A percentile compares a stretch with the other conserved stretches of the same genome.
These are phyloP conservation scores for Acacia pycnantha DNA, from an alignment of 331 rosid genomes.

Conservation along the genomic window DNA sequence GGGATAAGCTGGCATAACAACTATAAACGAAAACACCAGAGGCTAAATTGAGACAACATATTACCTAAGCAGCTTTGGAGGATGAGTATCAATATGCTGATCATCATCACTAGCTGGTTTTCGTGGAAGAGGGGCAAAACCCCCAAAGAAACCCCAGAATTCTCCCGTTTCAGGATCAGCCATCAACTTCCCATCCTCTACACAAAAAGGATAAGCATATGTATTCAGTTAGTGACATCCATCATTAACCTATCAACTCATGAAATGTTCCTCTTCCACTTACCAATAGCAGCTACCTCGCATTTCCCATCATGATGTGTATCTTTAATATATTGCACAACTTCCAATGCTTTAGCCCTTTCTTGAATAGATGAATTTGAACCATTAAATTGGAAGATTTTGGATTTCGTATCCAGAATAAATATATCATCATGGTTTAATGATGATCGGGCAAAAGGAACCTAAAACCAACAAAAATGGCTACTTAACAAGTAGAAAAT, in stretches of 20 bases:
- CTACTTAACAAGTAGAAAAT: slow-evolving; percentile 27
- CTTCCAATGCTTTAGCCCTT: slow-evolving; percentile 99
- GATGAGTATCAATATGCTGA: slow-evolving; percentile 53
- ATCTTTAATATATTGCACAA: slow-evolving; percentile 90
- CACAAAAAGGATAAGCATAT: slow-evolving; percentile 33
- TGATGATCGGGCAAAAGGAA: slow-evolving; percentile 87
- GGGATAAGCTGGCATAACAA: slow-evolving; percentile 8
- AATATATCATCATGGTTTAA: slow-evolving; percentile 96
- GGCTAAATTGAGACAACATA: slow-evolving; percentile 26
- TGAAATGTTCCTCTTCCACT: slow-evolving; percentile 44
- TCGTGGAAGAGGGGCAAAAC: slow-evolving; percentile 98
- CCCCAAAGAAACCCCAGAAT: slow-evolving; percentile 98
- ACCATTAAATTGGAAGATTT: slow-evolving; percentile 96
- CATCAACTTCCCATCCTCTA: slow-evolving; percentile 99
- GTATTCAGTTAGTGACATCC: slow-evolving; percentile 32
- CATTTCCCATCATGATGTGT: slow-evolving; percentile 94
- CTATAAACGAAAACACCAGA: slow-evolving; percentile 21
- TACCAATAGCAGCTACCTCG: slow-evolving; percentile 94
- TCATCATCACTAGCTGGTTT: slow-evolving; percentile 68
- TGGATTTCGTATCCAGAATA: slow-evolving; percentile 85
- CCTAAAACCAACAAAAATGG: slow-evolving; percentile 54
- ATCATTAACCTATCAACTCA: slow-evolving; percentile 26
- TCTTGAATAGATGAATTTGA: slow-evolving; percentile 95
- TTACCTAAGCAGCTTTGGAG: slow-evolving; percentile 80
- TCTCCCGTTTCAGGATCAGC: slow-evolving; percentile 96